Conservation (phyloP, 495 filamentous ascomycete genomes). For the Pyronema omphalodes region DNA sequence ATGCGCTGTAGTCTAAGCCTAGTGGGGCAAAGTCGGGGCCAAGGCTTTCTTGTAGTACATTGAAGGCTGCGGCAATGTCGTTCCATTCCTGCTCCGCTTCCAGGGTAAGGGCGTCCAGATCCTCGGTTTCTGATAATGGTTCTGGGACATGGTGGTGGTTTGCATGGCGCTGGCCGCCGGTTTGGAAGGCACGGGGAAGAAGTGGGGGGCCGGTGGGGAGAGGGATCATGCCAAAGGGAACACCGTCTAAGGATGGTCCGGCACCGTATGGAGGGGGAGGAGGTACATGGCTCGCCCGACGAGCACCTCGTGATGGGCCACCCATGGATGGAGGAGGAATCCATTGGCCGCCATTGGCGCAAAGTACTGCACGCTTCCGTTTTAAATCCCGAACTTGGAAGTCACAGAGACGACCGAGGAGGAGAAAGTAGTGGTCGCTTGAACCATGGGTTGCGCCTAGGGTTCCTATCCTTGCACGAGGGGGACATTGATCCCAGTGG, state of each 20-base stretch:
- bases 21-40: constrained; percentile 63
- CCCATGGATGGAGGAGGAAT: constrained; percentile 36
- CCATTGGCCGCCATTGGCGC: constrained; percentile 36
- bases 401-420: constrained; percentile 64
- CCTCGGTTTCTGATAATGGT: constrained; percentile 27
- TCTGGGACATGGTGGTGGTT: constrained; percentile 21
- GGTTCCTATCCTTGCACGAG: constrained; percentile 59
- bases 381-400: constrained; percentile 63
- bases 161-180: constrained; percentile 1
- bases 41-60: constrained; percentile 42
- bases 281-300: constrained; percentile 8
- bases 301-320: constrained; percentile 14
- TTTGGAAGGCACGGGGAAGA: constrained; percentile 39
- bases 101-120: constrained; percentile 41
- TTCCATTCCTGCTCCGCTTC: constrained; percentile 69
- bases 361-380: constrained; percentile 38
- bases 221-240: constrained; percentile 44
- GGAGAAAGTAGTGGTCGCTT: constrained; percentile 64
- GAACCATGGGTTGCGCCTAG: constrained; percentile 70
- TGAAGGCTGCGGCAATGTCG: constrained; percentile 49
- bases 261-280: constrained; percentile 24
- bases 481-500: constrained; percentile 67
- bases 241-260: constrained; percentile 6
- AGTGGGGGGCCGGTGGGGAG: constrained; percentile 29
- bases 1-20: constrained; percentile 46